A percentile compares a stretch with the other conserved stretches of the same genome.
phyloP scores from a whole-genome alignment of 1,284 basidiomycete genomes.

The Cronartium quercuum region DNA sequence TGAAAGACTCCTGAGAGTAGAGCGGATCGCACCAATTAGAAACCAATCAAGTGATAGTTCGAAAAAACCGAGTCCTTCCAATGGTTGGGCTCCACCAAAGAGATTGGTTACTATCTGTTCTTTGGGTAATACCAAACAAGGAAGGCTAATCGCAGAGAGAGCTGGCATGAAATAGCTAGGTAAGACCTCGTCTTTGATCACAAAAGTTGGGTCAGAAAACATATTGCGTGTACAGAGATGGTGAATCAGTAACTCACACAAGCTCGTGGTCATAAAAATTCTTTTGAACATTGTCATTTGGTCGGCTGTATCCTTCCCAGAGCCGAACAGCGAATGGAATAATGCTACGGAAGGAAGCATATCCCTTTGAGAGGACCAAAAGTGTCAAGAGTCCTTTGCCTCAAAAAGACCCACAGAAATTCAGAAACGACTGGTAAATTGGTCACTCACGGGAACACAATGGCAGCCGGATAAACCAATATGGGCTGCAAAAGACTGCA shows the following conservation, averaged over 20 bases:
- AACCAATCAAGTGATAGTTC: conserved; percentile 17
- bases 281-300: too few species aligned
- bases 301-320: too few species aligned
- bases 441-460: too few species aligned
- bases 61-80: conserved; percentile 26
- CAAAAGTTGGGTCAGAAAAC: not conserved
- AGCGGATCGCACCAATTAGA: not conserved
- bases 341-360: not conserved
- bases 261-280: too few species aligned
- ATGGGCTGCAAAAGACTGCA: too few species aligned
- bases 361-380: not conserved
- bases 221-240: not conserved
- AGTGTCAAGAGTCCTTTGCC: not conserved
- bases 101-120: conserved; percentile 7
- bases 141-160: conserved; percentile 7
- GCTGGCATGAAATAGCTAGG: conserved; percentile 23
- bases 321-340: not conserved
- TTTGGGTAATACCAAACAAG: conserved; percentile 4
- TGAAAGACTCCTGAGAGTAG: too few species aligned
- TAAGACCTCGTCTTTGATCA: conserved; percentile 12
- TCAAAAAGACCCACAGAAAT: not conserved
- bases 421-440: not conserved
- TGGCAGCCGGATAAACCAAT: too few species aligned
- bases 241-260: too few species aligned
- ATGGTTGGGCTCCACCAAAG: conserved; percentile 13